Evolutionary conservation across 73 alveolate genomes (phyloP), one percentile per base, ranked within the genome.

Genomic region (Halteria grandinella): DNA sequence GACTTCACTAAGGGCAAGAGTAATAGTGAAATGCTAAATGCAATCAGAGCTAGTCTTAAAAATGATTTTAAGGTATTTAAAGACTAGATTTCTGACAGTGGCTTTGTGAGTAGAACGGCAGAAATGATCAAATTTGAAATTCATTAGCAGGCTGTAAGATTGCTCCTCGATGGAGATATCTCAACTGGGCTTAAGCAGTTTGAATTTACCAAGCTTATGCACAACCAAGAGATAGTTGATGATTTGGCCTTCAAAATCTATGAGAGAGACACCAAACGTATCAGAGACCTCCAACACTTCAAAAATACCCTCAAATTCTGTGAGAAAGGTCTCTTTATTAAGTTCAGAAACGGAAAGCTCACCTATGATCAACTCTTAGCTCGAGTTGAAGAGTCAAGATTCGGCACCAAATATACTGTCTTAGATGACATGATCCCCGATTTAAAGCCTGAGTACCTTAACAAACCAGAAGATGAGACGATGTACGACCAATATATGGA

Each of bases 361-460:
- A 66, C 80, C 15, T 66, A 44, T 44, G 80, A 66, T 28, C 21
- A 66, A 44, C 23, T 66, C 47, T 44, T 66, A 44, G 64, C 80
- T 18, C 20, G 80, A 44, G 55, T 44, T 17, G 66, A 44, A 47
- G 80, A 66, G 32, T 36, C 43, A 25, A 6, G 66, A 31, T 66
- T 44, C 47, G 66, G 66, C 20, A 66, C 69, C 2, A 57, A 29
- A 18, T 66, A 66, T 44, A 66, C 39, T 25, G 80, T 66, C 4
- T 27, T 66, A 44, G 80, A 66, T 44, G 80, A 66, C 47, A 2
- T 66, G 51, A 66, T 17, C 17, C 69, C 69, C 11, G 45, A 44
- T 18, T 23, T 66, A 2, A 8, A 66, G 20, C 69, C 43, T 21
- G 45, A 44, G 28, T 66, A 45, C 29, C 43, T 66, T 15, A 21